Base-by-base conservation (phyloP, 2,329 filamentous ascomycete genomes). In the Akanthomyces lecanii region DNA sequence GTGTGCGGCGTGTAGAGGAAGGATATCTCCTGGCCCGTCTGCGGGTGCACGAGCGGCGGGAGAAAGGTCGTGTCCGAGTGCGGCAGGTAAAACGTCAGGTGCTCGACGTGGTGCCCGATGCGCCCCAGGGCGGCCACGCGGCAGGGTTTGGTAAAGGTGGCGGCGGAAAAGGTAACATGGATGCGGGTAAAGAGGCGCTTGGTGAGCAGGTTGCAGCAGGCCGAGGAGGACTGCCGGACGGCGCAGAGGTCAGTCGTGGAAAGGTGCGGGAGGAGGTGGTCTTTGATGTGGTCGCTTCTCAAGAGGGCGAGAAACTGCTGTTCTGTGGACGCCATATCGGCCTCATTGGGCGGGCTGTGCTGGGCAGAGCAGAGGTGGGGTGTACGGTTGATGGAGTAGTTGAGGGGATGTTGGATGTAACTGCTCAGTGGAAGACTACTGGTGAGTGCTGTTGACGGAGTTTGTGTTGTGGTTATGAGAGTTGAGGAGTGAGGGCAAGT, bases 1-100 rank as follows among this genome's bases (percentile, higher is more conserved):
- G 85, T 85, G 70, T 92, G 89, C 18, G 92, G 92, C 63, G 86
- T 89, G 77, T 96, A 96, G 55, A 92, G 79, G 75, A 96, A 96
- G 69, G 81, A 85, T 71, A 91, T 85, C 78, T 96, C 91, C 66
- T 86, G 85, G 50, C 92, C 91, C 11, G 87, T 92, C 66, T 82
- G 74, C 4, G 90, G 89, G 72, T 96, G 89, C 45, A 96, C 82
- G 52, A 97, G 82, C n/a, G 92, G 92, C 18, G 92, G 90, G 10
- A 96, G 81, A 72, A 93, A 93, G 48, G 90, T 95, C 60, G 90
- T 85, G n/a, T 85, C 78, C 6, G 85, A 86, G 76, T 96, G 91
- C 33, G 90, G 84, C 68, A 96, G 84, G 71, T 82, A 82, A 77
- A 97, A 96, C 63, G 85, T 90, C 61, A 96, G 81, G 64, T 88